A percentile compares a stretch with the other conserved stretches of the same genome.
Conservation (phyloP, 257 asterid species). For the Lycium ferocissimum region DNA sequence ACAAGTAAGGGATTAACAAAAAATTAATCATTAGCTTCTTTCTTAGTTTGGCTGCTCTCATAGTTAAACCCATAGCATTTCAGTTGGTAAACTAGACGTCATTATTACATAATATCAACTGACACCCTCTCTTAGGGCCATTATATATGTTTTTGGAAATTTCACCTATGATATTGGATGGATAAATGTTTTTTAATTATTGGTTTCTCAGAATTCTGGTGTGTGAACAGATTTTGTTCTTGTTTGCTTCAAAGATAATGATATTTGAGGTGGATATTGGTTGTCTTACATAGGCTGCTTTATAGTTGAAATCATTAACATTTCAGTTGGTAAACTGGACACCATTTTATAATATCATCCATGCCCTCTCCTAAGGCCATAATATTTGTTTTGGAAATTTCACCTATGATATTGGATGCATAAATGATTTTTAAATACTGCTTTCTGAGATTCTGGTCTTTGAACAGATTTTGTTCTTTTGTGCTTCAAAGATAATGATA, state of each 20-base stretch:
- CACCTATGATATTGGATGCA: not conserved
- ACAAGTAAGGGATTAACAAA: not conserved
- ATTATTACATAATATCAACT: not conserved
- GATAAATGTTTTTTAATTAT: not conserved
- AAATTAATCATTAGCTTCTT: not conserved
- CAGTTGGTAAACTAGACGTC: not conserved
- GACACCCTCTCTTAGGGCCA: not conserved
- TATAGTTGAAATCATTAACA: not conserved
- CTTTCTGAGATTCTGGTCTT: not conserved
- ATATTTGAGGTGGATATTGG: not conserved
- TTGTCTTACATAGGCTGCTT: not conserved
- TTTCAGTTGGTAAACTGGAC: not conserved
- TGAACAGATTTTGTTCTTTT: not conserved
- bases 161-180: not conserved
- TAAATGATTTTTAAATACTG: not conserved
- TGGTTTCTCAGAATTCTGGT: not conserved
- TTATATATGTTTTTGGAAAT: not conserved
- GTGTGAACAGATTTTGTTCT: not conserved
- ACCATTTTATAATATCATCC: too few species aligned
- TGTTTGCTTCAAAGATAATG: not conserved
- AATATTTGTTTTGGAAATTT: not conserved
- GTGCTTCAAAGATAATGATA: not conserved
- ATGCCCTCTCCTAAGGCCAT: not conserved
- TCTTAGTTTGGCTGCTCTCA: not conserved
- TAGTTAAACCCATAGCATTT: not conserved